Evolutionary conservation across 768 basidiomycete species (phyloP), one percentile per base, ranked within the genome.

Genomic region (Psilocybe cyanescens): DNA sequence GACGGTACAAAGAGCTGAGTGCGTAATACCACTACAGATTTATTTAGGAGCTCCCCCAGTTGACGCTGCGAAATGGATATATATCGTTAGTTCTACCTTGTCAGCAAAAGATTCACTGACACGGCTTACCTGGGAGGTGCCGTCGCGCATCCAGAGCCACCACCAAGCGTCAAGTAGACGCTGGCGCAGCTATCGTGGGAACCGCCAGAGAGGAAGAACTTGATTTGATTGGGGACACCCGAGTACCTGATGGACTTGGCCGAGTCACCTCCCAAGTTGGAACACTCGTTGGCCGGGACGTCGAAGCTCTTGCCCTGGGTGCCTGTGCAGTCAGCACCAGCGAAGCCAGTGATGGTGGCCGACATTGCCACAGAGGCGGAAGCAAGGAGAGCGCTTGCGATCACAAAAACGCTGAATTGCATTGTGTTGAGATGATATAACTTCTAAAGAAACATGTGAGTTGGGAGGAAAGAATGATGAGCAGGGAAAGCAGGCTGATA

Each of bases 161-260:
- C 39, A 44, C 28, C 28, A 8, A 9, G 19, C 2, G 30, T 33
- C 28, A 46, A 11, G 41, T 24, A 29, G 8, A 24, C 30, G 9
- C 56, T 33, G 58, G 56, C 58, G 58, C 67, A 68, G 35, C 24
- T 9, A 60, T 65, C 60, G 60, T 68, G 63, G 31, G 30, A 50
- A 49, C 67, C 67, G 37, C 63, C 63, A 52, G 65, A 65, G 3
- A 55, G 11, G 56, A 16, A 66, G 65, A 68, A 66, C 17, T 60
- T 12, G 61, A 66, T 65, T 30, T 53, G 31, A 37, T 24, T 60
- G 33, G 63, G 65, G 35, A 63, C 63, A 33, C 65, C 67, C 17
- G 67, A 68, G 35, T 66, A 68, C 4, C 51, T 16, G 57, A 68
- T 57, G 24, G 67, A 66, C 63, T 52, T 68, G 4, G 48, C 50